A percentile compares a stretch with the other conserved stretches of the same genome.
Conservation (phyloP, 805 yeast genomes). For the Starmerella asiatica region DNA sequence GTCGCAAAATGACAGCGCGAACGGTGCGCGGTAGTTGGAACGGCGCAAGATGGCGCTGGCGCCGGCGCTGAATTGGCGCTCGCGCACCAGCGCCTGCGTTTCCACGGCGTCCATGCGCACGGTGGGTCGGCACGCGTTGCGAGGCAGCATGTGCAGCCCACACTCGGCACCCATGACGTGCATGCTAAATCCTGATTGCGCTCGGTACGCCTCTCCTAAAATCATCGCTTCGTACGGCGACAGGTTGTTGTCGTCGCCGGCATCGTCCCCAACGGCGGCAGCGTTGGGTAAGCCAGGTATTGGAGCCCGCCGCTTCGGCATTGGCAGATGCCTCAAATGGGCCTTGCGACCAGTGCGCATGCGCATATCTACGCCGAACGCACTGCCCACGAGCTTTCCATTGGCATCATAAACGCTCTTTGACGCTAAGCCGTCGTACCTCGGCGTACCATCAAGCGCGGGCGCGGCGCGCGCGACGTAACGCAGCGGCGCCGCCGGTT, state of each 20-base stretch:
- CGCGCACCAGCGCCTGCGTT: conserved; percentile 5
- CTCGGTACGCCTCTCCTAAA: neutral
- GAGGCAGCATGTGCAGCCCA: conserved; percentile 10
- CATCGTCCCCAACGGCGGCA: neutral
- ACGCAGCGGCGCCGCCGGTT: neutral
- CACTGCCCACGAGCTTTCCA: conserved; percentile 9
- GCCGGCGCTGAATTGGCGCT: neutral
- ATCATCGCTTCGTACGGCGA: neutral
- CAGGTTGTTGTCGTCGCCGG: neutral
- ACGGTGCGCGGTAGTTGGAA: conserved; percentile 12
- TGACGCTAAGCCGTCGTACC: conserved; percentile 13
- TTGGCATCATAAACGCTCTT: conserved; percentile 5
- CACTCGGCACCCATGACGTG: conserved; percentile 2
- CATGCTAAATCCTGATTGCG: neutral
- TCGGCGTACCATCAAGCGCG: neutral
- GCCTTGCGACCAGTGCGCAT: neutral
- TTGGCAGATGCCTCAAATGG: neutral
- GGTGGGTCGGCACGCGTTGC: conserved; percentile 8
- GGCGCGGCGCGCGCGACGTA: conserved; percentile 2
- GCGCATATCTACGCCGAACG: neutral
- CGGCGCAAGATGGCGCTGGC: conserved; percentile 6
- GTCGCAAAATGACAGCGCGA: conserved; percentile 1
- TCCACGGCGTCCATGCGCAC: conserved; percentile 3
- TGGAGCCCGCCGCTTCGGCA: neutral
- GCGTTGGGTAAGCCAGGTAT: neutral